Conservation (phyloP, 352 stramenopile species). For the Phytophthora ramorum region DNA sequence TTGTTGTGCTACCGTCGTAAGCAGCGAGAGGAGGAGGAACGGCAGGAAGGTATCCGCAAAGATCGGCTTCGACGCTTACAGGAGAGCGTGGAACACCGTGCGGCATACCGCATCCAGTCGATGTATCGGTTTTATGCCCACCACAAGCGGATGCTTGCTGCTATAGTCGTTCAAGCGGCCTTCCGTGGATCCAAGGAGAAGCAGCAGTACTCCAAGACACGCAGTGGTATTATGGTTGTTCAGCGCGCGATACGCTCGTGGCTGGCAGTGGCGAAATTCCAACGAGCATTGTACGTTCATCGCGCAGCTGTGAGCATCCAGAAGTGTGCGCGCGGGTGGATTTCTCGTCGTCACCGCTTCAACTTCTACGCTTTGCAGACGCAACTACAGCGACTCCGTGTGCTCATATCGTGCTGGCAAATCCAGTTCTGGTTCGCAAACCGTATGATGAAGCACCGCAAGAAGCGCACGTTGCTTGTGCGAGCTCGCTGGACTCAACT, state of each 20-base stretch:
- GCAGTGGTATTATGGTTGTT: slow-evolving; percentile 16
- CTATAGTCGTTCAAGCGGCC: slow-evolving; percentile 34
- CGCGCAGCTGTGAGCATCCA: slow-evolving; percentile 49
- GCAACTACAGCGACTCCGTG: slow-evolving; percentile 44
- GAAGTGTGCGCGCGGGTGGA: slow-evolving; percentile 51
- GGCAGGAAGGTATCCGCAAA: slow-evolving; percentile 31
- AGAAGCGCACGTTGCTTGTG: slow-evolving; percentile 33
- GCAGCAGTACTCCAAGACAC: slow-evolving; percentile 25
- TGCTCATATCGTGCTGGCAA: slow-evolving; percentile 53
- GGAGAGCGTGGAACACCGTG: slow-evolving; percentile 36
- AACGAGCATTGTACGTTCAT: slow-evolving; percentile 24
- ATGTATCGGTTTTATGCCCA: slow-evolving; percentile 31
- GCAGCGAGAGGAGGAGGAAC: slow-evolving; percentile 37
- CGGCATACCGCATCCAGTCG: slow-evolving; percentile 40
- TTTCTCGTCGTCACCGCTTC: slow-evolving; percentile 41
- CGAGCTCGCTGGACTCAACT: slow-evolving; percentile 46
- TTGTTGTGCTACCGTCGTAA: slow-evolving; percentile 42
- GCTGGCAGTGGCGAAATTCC: slow-evolving; percentile 20
- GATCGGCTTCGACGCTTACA: slow-evolving; percentile 32
- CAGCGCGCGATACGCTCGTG: slow-evolving; percentile 31
- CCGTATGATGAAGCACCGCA: slow-evolving; percentile 27
- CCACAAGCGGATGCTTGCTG: slow-evolving; percentile 33
- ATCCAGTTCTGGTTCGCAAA: slow-evolving; percentile 61
- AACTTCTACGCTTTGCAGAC: slow-evolving; percentile 52
- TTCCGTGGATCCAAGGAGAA: slow-evolving; percentile 33